Base-by-base conservation (phyloP, 139 green algal genomes). In the Nannochloris sp. region DNA sequence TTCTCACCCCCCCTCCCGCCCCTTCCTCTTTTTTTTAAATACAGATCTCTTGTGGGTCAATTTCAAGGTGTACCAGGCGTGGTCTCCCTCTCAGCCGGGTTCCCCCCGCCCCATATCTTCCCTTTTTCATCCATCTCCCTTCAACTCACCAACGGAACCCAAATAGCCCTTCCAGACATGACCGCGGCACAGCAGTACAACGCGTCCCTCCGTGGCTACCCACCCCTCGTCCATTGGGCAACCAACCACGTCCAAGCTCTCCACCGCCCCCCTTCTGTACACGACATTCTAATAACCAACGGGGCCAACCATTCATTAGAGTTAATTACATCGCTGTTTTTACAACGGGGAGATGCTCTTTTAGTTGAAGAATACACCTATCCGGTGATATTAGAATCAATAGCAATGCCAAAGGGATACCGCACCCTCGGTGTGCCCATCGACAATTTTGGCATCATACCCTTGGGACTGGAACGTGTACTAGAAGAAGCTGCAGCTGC, bases 301-400 rank as follows among this genome's bases (percentile, higher is more conserved):
- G 73, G 76, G 6, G 39, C 30, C 19, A 60, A 27, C 9, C 54
- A 83, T 47, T 65, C 73, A 31, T 63, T 78, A 2, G 76, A 83
- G 32, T 48, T 84, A 55, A 23, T 79, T 12, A 53, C 51, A 23
- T 47, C 54, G 12, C 38, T 88, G 66, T 57, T 90, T 25, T 63
- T 88, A 10, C 61, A 87, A 37, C 66, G 45, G 3, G 81, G 79
- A 0, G 83, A 88, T 36, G 33, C 59, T 19, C 32, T 89, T 34
- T 65, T 86, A 19, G 24, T 77, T 15, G 86, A 93, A 65, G 73
- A 90, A 68, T 90, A 79, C 68, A 89, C 77, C 7, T 93, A 90
- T 70, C 77, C 76, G 0, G 76, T 87, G 39, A 67, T 80, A 4
- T 37, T 80, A 15, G 84, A 91, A 66, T 79, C 74, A 29, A 64